These are phyloP conservation scores for Triticum timopheevii DNA, from an alignment of 176 grass and related monocot genomes.

Conservation along the genomic window DNA sequence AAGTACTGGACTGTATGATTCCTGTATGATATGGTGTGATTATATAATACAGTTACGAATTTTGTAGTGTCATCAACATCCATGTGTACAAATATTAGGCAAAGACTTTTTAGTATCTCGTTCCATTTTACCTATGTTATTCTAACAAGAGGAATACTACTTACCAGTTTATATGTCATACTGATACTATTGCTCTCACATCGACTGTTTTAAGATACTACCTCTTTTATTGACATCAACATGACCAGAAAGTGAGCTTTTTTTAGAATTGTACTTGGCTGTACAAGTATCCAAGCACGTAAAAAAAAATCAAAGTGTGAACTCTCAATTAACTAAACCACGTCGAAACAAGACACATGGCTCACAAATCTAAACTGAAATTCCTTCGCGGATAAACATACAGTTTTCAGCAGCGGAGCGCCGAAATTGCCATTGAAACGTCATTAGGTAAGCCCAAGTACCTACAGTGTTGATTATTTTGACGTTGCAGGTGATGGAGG, in stretches of 20 bases:
- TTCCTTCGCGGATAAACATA: too few relatives aligned
- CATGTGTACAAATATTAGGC: not conserved
- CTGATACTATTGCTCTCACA: not conserved
- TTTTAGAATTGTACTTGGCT: too few relatives aligned
- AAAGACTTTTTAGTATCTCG: not conserved
- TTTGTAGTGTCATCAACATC: not conserved
- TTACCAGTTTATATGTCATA: not conserved
- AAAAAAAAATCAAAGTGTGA: too few relatives aligned
- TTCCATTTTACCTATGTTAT: not conserved
- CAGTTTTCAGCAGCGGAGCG: too few relatives aligned
- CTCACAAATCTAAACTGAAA: not conserved
- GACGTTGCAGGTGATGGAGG: too few relatives aligned
- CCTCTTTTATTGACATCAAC: not conserved
- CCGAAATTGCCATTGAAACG: too few relatives aligned
- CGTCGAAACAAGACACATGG: too few relatives aligned
- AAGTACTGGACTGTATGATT: constrained; percentile 29
- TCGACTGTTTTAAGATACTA: not conserved
- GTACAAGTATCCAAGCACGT: too few relatives aligned
- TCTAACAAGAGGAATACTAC: not conserved
- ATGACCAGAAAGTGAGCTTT: not conserved
- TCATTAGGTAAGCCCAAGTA: too few relatives aligned
- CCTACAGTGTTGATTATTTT: too few relatives aligned
- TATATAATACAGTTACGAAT: not conserved
- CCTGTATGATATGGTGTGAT: not conserved
- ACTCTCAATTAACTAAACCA: too few relatives aligned